Percentiles rank a stretch among this genome's conserved stretches.
Evolutionary conservation across 164 flowering plant species (phyloP).

Genomic region (Liquidambar formosana): DNA sequence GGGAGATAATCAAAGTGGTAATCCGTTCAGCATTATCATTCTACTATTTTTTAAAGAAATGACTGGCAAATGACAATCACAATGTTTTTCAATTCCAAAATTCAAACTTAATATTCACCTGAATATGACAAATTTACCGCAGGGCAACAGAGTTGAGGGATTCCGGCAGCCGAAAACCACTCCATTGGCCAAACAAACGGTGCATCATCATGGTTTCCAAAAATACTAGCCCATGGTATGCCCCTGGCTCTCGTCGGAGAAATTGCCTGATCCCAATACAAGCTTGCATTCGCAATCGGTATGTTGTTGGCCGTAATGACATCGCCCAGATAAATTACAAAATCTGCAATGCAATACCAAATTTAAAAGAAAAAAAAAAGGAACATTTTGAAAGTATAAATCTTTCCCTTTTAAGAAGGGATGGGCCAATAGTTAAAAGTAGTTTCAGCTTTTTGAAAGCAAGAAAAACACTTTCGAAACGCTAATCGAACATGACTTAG

Average conservation of each 20-base stretch:
- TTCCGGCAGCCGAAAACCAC: slow-evolving; percentile 77
- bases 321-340: slow-evolving; percentile 89
- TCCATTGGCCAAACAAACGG: slow-evolving; percentile 82
- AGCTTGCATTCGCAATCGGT: slow-evolving; percentile 66
- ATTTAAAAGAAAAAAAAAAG: too few species aligned
- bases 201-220: slow-evolving; percentile 93
- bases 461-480: not conserved
- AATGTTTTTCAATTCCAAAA: not conserved
- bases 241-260: slow-evolving; percentile 65
- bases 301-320: slow-evolving; percentile 84
- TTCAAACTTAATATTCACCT: slow-evolving; percentile 25
- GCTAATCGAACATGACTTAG: too few species aligned
- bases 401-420: too few species aligned
- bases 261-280: slow-evolving; percentile 80
- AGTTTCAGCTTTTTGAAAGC: not conserved
- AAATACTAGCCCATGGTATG: slow-evolving; percentile 77
- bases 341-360: slow-evolving; percentile 47
- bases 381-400: too few species aligned
- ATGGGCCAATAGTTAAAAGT: too few species aligned
- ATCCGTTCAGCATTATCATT: too few species aligned
- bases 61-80: too few species aligned
- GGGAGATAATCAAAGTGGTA: too few species aligned
- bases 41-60: too few species aligned
- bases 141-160: slow-evolving; percentile 62
- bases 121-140: slow-evolving; percentile 18